Conservation (phyloP, 139 green algal species). For the Coccomyxa sp. region DNA sequence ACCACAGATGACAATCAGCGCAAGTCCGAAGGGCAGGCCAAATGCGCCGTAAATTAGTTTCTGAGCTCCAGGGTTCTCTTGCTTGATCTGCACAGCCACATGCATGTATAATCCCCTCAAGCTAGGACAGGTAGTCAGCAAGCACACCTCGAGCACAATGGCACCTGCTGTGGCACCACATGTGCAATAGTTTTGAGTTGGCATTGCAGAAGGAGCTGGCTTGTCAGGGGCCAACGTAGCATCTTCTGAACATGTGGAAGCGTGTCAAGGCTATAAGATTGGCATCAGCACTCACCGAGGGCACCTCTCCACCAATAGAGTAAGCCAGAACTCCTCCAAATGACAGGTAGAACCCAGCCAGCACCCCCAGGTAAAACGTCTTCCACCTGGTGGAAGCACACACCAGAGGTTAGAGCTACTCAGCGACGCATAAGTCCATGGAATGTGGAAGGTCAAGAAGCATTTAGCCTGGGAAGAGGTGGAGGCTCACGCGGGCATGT, state of each 20-base stretch:
- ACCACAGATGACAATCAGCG: slow-evolving; percentile 20
- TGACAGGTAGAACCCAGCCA: slow-evolving; percentile 13
- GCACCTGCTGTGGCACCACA: background rate
- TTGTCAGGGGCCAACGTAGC: background rate
- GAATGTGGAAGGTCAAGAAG: background rate
- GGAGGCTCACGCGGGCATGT: background rate
- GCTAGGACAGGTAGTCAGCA: background rate
- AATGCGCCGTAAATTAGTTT: slow-evolving; percentile 13
- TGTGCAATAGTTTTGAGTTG: background rate
- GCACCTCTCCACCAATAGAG: slow-evolving; percentile 10
- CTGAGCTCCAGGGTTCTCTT: slow-evolving; percentile 9
- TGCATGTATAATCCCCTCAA: background rate
- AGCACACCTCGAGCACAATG: too few species aligned
- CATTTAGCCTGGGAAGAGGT: background rate
- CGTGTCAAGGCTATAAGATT: background rate
- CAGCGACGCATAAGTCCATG: background rate
- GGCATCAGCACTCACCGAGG: background rate
- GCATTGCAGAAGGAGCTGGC: background rate
- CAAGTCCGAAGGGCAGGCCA: slow-evolving; percentile 17
- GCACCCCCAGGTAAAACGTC: slow-evolving; percentile 15
- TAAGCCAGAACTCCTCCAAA: slow-evolving; percentile 8
- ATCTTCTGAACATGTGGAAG: background rate
- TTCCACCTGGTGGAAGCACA: slow-evolving; percentile 12
- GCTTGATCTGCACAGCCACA: background rate
- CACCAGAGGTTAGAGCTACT: background rate